phyloP scores from a whole-genome alignment of 1,284 basidiomycete species.

The Cryptococcus amylolentus region DNA sequence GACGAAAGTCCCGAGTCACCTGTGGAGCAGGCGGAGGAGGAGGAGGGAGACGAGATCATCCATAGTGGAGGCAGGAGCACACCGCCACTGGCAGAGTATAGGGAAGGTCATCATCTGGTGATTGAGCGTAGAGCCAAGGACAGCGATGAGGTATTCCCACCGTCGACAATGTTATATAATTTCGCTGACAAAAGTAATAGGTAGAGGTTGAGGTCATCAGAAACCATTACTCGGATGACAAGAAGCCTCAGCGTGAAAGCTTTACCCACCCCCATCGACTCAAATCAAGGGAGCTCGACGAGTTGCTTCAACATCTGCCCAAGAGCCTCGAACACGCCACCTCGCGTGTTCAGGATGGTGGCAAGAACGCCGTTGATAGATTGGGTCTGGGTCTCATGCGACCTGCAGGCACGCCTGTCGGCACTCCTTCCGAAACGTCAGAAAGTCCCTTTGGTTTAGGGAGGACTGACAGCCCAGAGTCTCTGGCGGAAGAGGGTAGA shows the following conservation, averaged over 20 bases:
- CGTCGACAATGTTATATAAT: not conserved
- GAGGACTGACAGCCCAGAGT: not conserved
- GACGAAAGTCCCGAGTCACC: constrained; percentile 1
- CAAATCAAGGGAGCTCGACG: constrained; percentile 30
- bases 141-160: constrained; percentile 59
- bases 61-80: constrained; percentile 32
- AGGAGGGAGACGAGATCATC: constrained; percentile 15
- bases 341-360: constrained; percentile 25
- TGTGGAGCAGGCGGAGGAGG: constrained; percentile 5
- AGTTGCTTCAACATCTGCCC: constrained; percentile 15
- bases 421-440: not conserved
- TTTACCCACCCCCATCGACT: constrained; percentile 39
- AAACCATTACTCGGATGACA: constrained; percentile 45
- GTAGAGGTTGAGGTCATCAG: constrained; percentile 63
- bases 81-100: constrained; percentile 57
- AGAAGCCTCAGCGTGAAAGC: constrained; percentile 17
- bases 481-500: not conserved
- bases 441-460: not conserved
- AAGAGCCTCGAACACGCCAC: constrained; percentile 30
- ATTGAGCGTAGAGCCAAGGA: constrained; percentile 60
- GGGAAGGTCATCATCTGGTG: constrained; percentile 65
- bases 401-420: not conserved
- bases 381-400: constrained; percentile 26
- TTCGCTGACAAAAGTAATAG: constrained; percentile 38
- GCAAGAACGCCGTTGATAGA: constrained; percentile 27